These are phyloP conservation scores for Hordeum pubiflorum DNA, from an alignment of 202 grass and related monocot species.

Conservation along the genomic window DNA sequence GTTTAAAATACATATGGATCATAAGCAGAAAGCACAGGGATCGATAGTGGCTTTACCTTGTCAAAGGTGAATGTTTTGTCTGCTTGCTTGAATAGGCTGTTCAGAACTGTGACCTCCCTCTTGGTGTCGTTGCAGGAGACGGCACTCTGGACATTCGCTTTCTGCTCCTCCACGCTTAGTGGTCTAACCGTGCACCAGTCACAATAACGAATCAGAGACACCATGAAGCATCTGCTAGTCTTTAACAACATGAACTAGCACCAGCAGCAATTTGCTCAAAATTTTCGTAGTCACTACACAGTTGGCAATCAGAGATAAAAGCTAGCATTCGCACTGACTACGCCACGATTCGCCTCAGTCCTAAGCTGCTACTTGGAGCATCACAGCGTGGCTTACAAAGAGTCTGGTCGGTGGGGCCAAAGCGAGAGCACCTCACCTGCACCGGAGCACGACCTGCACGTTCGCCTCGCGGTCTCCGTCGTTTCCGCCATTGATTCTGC, in stretches of 20 bases:
- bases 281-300: neutral
- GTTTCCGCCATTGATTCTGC: neutral
- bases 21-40: neutral
- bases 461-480: slow-evolving; percentile 52
- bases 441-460: slow-evolving; percentile 74
- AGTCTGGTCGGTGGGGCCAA: neutral
- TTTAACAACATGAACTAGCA: neutral
- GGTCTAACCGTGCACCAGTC: slow-evolving; percentile 38
- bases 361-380: neutral
- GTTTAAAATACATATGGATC: neutral
- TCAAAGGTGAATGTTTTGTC: slow-evolving; percentile 83
- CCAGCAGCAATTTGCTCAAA: neutral
- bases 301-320: neutral
- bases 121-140: slow-evolving; percentile 65
- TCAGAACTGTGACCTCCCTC: slow-evolving; percentile 52
- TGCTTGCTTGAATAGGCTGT: slow-evolving; percentile 54
- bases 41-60: slow-evolving; percentile 35
- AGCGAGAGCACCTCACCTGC: slow-evolving; percentile 49
- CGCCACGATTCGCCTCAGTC: neutral
- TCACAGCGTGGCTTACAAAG: neutral
- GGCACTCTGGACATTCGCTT: slow-evolving; percentile 37
- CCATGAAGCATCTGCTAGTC: neutral
- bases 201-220: slow-evolving; percentile 10
- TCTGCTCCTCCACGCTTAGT: slow-evolving; percentile 61
- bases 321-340: neutral